A percentile compares a stretch with the other conserved stretches of the same genome.
These are phyloP conservation scores for Tausonia pullulans DNA, from an alignment of 1,284 basidiomycete genomes.

Conservation along the genomic window DNA sequence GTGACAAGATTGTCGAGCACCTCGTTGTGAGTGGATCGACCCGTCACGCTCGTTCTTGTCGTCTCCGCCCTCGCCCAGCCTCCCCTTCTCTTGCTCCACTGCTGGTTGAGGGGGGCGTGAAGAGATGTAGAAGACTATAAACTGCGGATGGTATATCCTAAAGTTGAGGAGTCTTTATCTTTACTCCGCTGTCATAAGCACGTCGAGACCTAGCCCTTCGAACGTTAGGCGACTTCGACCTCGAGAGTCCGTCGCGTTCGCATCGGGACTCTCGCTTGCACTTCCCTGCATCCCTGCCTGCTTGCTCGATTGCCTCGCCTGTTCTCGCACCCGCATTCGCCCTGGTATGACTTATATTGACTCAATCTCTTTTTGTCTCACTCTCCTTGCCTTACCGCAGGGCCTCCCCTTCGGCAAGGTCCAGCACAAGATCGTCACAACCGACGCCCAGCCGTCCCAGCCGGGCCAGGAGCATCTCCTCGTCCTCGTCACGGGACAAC, in stretches of 20 bases:
- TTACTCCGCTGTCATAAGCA: no score
- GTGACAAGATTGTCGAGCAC: constrained; percentile 59
- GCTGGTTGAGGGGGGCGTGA: no score
- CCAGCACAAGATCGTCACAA: constrained; percentile 67
- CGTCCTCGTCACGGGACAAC: constrained; percentile 77
- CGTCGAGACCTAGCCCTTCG: no score
- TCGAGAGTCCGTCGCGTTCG: no score
- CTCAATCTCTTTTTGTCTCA: constrained; percentile 1
- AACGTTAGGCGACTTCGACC: no score
- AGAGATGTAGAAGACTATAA: no score
- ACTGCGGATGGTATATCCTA: neutral
- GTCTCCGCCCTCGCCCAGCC: neutral
- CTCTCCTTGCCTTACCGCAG: constrained; percentile 37
- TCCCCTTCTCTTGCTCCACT: neutral
- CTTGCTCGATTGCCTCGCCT: neutral
- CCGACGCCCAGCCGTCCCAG: constrained; percentile 81
- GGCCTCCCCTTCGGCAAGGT: constrained; percentile 70
- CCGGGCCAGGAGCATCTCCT: constrained; percentile 52
- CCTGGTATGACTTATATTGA: neutral
- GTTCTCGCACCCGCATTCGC: neutral
- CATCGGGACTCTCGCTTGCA: no score
- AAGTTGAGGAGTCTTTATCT: no score
- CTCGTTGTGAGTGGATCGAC: constrained; percentile 46
- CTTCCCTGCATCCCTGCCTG: neutral
- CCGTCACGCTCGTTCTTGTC: neutral